Percentiles rank a stretch among this genome's conserved stretches.
Conservation (phyloP, 2,329 filamentous ascomycete species). For the Xylaria hypoxylon region DNA sequence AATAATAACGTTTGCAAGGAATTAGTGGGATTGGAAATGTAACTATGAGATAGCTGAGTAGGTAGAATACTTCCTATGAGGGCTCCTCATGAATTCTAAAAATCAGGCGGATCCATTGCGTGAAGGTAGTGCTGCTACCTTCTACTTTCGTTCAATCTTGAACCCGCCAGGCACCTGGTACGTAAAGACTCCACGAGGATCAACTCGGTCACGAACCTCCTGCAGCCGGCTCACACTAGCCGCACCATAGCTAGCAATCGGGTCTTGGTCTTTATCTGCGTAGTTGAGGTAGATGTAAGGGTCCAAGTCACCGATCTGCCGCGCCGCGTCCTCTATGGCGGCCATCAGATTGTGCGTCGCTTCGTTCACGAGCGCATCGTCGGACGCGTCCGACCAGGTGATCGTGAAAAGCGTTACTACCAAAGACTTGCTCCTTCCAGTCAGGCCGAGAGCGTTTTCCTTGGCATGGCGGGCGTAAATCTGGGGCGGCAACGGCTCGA, state of each 20-base stretch:
- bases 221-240: neutral
- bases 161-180: conserved; percentile 11
- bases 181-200: conserved; percentile 10
- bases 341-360: neutral
- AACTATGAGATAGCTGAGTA: too few species aligned
- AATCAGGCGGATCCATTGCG: too few species aligned
- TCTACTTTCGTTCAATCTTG: conserved; percentile 12
- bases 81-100: too few species aligned
- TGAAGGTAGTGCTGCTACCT: too few species aligned
- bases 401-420: neutral
- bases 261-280: conserved; percentile 12
- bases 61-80: too few species aligned
- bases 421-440: neutral
- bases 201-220: neutral
- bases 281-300: conserved; percentile 24
- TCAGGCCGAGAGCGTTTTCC: conserved; percentile 38
- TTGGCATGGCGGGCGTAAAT: conserved; percentile 33
- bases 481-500: conserved; percentile 39
- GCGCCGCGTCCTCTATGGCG: neutral
- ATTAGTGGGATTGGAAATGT: too few species aligned
- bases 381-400: neutral
- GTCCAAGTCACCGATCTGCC: neutral
- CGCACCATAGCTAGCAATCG: conserved; percentile 17
- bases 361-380: neutral
- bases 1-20: too few species aligned